Base-by-base conservation (phyloP, 169 alveolate species). In the Plasmodium malariae region DNA sequence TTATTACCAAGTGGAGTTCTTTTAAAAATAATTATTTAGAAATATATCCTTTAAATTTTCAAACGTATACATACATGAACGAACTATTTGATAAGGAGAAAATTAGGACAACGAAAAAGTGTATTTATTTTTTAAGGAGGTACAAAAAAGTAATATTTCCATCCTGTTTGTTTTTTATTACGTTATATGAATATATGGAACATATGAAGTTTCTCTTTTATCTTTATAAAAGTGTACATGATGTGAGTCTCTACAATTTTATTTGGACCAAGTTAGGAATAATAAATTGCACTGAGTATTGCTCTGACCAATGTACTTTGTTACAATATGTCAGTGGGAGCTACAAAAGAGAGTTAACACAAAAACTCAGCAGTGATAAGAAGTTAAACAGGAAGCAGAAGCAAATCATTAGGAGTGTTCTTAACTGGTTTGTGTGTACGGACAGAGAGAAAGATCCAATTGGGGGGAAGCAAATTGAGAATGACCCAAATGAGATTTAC, bases 121-220 rank as follows among this genome's bases (percentile, higher is more conserved):
- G 6, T 32, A 6, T 17, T 12, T 76, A 76, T 17, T 76, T 76
- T 45, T 49, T 76, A 30, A 60, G 45, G n/a, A 60, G 48, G 28
- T 30, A 76, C n/a, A 76, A 76, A 60, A 45, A 40, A 9, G 62
- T 24, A 30, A 5, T 3, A 43, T 76, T 76, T 32, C 32, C 67
- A 26, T 62, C 45, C n/a, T 76, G 89, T 60, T 28, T 76, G 21
- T 76, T 76, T 32, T 45, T 76, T 1, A 62, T 76, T 21, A 76
- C 59, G 28, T 6, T 76, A 34, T 48, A 34, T 12, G 49, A 76
- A 5, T 62, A 76, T 30, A 5, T 76, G 1, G 89, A 76, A 4
- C 59, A 76, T 62, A 17, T 76, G 32, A 76, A 76, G 14, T 40
- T 62, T 19, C 74, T 76, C n/a, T 76, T 76, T 76, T 76, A 45